Evolutionary conservation across 495 filamentous ascomycete species (phyloP).

Genomic region (Neurospora hispaniola): DNA sequence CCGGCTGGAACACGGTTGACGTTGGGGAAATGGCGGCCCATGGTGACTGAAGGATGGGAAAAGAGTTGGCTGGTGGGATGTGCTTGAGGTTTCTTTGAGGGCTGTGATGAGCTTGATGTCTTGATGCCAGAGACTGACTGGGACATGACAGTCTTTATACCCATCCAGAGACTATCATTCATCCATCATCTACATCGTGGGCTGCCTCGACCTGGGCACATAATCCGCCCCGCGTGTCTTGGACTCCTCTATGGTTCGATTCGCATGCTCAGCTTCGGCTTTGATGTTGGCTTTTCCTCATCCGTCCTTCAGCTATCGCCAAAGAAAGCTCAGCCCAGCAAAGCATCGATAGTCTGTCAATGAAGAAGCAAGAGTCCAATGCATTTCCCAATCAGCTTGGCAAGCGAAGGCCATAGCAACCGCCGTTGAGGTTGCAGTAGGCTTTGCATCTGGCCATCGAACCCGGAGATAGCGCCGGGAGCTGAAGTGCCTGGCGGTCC

Average conservation of each 20-base stretch:
- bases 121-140: neutral
- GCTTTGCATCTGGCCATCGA: neutral
- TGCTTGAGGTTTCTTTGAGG: neutral
- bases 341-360: neutral
- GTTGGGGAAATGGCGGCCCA: neutral
- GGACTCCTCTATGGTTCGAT: neutral
- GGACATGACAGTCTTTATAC: neutral
- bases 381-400: neutral
- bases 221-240: neutral
- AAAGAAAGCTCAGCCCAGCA: neutral
- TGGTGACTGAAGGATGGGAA: neutral
- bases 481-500: neutral
- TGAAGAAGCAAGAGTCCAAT: neutral
- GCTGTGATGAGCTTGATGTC: neutral
- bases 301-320: neutral
- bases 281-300: neutral
- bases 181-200: neutral
- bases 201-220: neutral
- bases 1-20: neutral
- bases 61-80: neutral
- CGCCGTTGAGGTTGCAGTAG: neutral
- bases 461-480: neutral
- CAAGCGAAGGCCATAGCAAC: neutral
- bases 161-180: neutral
- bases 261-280: neutral